Base-by-base conservation (phyloP, 345 rosid species). In the Eucalyptus marginata region DNA sequence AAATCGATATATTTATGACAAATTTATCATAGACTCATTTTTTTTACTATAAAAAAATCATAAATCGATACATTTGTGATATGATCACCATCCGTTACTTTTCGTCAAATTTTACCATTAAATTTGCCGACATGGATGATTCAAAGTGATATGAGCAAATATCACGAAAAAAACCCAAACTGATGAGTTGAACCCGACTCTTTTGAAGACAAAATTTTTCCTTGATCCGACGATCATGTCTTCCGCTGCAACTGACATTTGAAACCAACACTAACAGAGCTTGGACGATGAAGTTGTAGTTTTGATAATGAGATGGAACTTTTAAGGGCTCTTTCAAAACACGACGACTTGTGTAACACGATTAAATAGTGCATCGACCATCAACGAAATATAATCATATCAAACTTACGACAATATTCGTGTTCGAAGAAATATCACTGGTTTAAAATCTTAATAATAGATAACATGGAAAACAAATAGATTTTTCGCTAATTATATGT, bases 121-220 rank as follows among this genome's bases (percentile, higher is more conserved):
- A 52, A 52, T 52, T 22, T 56, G 12, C 13, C 1, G 6, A 56
- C 4, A 24, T 56, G 0, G 13, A 56, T 56, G 62, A 4, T 24
- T 22, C 29, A 22, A 56, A 22, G 29, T 10, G 13, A 56, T 56
- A 10, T 56, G 13, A 56, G 62, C 5, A 56, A 24, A 56, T 54
- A 51, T 9, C 1, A 20, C 0, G 1, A 13, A 54, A 22, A 54
- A 22, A 54, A 54, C 0, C 2, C 27, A 56, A 56, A 56, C 1
- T 56, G 3, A 56, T 10, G 29, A 56, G 29, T 10, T 56, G 0
- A 56, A 56, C 29, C 29, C 0, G 29, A 22, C 27, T 24, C 13
- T 56, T 56, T 59, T 27, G 7, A 59, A 59, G 15, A 59, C 16
- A 5, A 59, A 59, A 0, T 5, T 27, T 59, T 27, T 59, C 68